A percentile compares a stretch with the other conserved stretches of the same genome.
Evolutionary conservation across 2,329 filamentous ascomycete genomes (phyloP).

Genomic region (Aspergillus sp.): DNA sequence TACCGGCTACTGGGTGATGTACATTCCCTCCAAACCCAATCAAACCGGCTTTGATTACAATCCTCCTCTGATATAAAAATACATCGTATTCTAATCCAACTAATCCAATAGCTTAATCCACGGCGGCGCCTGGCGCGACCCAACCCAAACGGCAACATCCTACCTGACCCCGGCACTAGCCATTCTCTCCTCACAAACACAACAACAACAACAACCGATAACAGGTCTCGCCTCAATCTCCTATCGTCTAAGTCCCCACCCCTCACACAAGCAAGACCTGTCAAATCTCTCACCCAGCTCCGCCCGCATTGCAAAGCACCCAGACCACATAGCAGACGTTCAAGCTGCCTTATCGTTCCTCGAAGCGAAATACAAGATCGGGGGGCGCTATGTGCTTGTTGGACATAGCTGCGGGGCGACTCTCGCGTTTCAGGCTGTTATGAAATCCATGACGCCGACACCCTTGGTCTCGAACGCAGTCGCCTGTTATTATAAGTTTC

Average conservation of each 20-base stretch:
- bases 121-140: constrained; percentile 52
- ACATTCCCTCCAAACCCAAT: constrained; percentile 9
- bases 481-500: constrained; percentile 19
- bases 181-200: constrained; percentile 24
- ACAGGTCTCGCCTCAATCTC: constrained; percentile 46
- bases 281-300: constrained; percentile 20
- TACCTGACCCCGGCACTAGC: constrained; percentile 37
- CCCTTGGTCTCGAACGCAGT: not conserved
- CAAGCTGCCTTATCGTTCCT: constrained; percentile 40
- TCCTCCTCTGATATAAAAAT: too few species aligned
- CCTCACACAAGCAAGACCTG: constrained; percentile 38
- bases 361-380: constrained; percentile 41
- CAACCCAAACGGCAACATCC: constrained; percentile 35
- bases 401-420: constrained; percentile 51
- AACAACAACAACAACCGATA: constrained; percentile 24
- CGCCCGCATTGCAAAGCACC: constrained; percentile 41
- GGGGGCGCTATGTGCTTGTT: constrained; percentile 42
- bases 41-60: too few species aligned
- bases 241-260: constrained; percentile 48
- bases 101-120: constrained; percentile 43
- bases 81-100: not conserved
- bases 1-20: constrained; percentile 43
- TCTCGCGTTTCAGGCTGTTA: constrained; percentile 45
- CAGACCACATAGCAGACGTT: constrained; percentile 47
- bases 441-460: constrained; percentile 30